Base-by-base conservation (phyloP, 805 yeast species). In the Metschnikowia orientalis region DNA sequence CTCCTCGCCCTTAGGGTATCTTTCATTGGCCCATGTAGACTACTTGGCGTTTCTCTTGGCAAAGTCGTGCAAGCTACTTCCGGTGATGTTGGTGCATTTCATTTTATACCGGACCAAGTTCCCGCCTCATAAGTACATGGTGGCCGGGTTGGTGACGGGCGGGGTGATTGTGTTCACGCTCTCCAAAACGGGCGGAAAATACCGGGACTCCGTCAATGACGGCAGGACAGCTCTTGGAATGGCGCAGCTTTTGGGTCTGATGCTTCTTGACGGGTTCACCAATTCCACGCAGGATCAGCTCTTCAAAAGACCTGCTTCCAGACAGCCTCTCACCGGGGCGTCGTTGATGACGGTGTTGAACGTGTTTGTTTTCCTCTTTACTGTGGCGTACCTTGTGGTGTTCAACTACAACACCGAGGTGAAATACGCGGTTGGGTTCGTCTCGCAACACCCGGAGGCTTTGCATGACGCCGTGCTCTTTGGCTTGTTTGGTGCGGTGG, bases 211-310 rank as follows among this genome's bases (percentile, higher is more conserved):
- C 8, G 38, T 54, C n/a, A 61, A 58, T 26, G 75, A 67, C 35
- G 76, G 74, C 1, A 56, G 63, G 13, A 51, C 65, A 0, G 12
- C 57, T 0, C 50, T 75, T 14, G 98, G 98, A 0, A 59, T 86
- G 44, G 45, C 57, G 0, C 72, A 81, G 37, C 64, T 90, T 23
- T 44, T 63, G 0, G 56, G 62, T 1, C 83, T 92, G 23, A 71
- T 92, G 56, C 57, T 90, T 12, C 64, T 92, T 18, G 98, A 90
- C 56, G 98, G 98, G 1, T 63, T 89, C 37, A 89, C 95, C 14
- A 92, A 90, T 60, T 84, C 96, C 2, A 80, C 95, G 0, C 98
- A 90, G 57, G 98, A 90, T 59, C 78, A 81, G 36, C 57, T 92
- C 54, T 81, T 90, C 56, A 73, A 73, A 38, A 47, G 59, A 6